Evolutionary conservation across 805 yeast genomes (phyloP), one percentile per base, ranked within the genome.

Genomic region (Metschnikowia peoriensis): DNA sequence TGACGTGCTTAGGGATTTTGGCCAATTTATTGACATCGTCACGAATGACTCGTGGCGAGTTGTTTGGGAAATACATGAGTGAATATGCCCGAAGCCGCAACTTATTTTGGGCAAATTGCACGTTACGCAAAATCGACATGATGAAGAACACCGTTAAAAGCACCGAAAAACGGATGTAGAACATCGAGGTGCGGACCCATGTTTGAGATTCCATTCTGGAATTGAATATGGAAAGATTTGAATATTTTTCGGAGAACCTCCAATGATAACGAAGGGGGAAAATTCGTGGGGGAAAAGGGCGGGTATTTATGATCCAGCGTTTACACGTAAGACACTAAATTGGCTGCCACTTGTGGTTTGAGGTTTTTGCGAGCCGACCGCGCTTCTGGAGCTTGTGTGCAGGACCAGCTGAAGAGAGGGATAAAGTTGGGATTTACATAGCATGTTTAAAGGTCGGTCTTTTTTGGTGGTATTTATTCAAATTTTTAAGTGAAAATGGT

Each of bases 21-120:
- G 78, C 65, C 51, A 93, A 72, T 61, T 82, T 81, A 55, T 74
- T 75, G 38, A 90, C 90, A 70, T 93, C 98, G 55, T 86, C 85
- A 58, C 96, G 83, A 57, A 93, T 90, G 50, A 91, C 73, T 62
- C 87, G 91, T 1, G 98, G 97, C 3, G 96, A 82, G 62, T 81
- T 83, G 32, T 86, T 78, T 15, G 79, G 78, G 53, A 85, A 86
- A 67, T 86, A 88, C 9, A 89, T 82, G 49, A 66, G 47, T 47
- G 82, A 83, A 50, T 83, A 72, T 45, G 86, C 73, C 62, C 82
- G 80, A 55, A 90, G 76, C 53, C 79, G 75, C 41, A 78, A 58
- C 55, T 76, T 76, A 61, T 85, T 79, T 65, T 75, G 78, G 22
- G 78, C 62, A 59, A 69, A 84, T 59, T 84, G 81, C 53, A 72